Percentiles rank a stretch among this genome's conserved stretches.
Conservation (phyloP, 768 basidiomycete genomes). For the Neoboletus subvelutipes region DNA sequence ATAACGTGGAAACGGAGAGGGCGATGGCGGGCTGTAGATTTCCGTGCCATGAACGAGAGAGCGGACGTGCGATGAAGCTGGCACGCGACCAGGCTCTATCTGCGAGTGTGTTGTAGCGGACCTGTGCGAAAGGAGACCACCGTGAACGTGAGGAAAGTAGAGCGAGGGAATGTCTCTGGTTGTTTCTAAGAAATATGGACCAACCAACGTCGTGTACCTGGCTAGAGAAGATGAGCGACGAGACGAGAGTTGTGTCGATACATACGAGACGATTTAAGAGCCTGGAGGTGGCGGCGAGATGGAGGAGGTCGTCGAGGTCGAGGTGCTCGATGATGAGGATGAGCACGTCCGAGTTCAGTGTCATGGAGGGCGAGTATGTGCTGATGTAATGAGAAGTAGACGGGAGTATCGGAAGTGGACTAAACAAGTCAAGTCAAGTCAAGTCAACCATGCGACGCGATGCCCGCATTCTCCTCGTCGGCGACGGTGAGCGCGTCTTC, state of each 20-base stretch:
- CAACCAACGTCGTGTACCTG: conserved; percentile 67
- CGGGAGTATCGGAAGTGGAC: background rate
- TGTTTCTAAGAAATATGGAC: conserved; percentile 47
- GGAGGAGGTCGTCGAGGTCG: conserved; percentile 41
- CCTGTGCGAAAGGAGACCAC: conserved; percentile 47
- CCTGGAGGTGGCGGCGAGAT: conserved; percentile 32
- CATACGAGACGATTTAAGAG: conserved; percentile 41
- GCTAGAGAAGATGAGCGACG: conserved; percentile 3
- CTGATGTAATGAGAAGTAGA: conserved; percentile 20
- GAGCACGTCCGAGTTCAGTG: conserved; percentile 55
- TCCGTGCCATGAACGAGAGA: conserved; percentile 56
- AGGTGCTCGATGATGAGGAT: conserved; percentile 51
- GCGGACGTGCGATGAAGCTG: conserved; percentile 61
- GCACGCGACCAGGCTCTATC: conserved; percentile 53
- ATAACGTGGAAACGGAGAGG: conserved; percentile 51
- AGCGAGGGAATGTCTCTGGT: conserved; percentile 57
- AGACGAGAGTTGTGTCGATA: background rate
- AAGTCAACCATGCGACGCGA: conserved; percentile 72
- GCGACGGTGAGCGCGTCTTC: conserved; percentile 67
- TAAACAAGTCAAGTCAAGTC: conserved; percentile 14
- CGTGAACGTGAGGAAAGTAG: conserved; percentile 40
- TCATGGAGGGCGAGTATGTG: conserved; percentile 1
- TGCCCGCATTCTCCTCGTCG: conserved; percentile 91
- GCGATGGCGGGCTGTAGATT: conserved; percentile 59
- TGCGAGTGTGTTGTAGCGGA: conserved; percentile 50